phyloP scores from a whole-genome alignment of 106 monocot genomes.

The Dendrobium chrysotoxum region DNA sequence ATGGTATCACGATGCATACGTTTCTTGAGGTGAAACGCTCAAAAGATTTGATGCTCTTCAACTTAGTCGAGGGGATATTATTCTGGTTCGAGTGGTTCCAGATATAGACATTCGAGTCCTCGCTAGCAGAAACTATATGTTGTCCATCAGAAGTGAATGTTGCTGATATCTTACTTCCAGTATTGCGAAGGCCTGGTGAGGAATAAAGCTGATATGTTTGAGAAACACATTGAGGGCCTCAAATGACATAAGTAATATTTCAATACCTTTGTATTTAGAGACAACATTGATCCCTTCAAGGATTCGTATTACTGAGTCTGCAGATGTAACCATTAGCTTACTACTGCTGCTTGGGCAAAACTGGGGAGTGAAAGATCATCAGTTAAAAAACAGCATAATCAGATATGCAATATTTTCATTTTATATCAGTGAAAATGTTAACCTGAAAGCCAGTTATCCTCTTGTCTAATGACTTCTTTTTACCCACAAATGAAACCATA shows the following conservation, averaged over 20 bases:
- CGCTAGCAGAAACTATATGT: constrained; percentile 75
- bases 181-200: constrained; percentile 58
- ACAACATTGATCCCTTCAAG: constrained; percentile 51
- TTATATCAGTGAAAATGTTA: not conserved
- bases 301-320: constrained; percentile 53
- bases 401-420: not conserved
- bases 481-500: constrained; percentile 40
- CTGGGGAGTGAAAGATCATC: constrained; percentile 14
- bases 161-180: constrained; percentile 63
- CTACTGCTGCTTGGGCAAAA: constrained; percentile 45
- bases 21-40: constrained; percentile 57
- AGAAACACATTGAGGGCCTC: not conserved
- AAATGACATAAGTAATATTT: not conserved
- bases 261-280: constrained; percentile 56
- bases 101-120: constrained; percentile 79
- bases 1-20: constrained; percentile 66
- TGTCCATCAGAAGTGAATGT: constrained; percentile 71
- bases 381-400: not conserved
- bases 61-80: constrained; percentile 12
- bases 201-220: not conserved
- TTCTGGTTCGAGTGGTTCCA: constrained; percentile 44
- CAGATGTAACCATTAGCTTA: constrained; percentile 60
- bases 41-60: constrained; percentile 42
- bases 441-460: constrained; percentile 92
- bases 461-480: constrained; percentile 61